A percentile compares a stretch with the other conserved stretches of the same genome.
Evolutionary conservation across 2,329 filamentous ascomycete genomes (phyloP).

Genomic region (Scortechinia acanthostroma): DNA sequence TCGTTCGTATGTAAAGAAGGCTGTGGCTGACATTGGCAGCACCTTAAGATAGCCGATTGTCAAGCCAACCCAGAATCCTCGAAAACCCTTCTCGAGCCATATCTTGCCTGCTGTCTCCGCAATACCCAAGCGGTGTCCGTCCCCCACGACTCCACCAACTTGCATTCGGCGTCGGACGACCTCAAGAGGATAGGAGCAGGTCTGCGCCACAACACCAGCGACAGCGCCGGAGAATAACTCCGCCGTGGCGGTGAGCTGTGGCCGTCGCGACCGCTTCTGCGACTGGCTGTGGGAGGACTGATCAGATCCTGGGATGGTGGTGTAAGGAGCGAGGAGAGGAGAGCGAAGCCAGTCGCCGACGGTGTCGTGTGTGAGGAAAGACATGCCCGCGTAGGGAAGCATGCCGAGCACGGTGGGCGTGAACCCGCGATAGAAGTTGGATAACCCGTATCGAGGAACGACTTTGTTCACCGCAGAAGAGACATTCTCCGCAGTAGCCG

Average conservation of each 20-base stretch:
- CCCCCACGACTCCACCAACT: constrained; percentile 86
- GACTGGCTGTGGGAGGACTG: constrained; percentile 27
- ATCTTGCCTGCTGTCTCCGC: constrained; percentile 73
- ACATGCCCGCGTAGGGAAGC: constrained; percentile 92
- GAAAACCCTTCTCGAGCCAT: constrained; percentile 65
- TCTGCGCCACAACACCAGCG: constrained; percentile 84
- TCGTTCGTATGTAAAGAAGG: constrained; percentile 61
- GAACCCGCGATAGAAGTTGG: constrained; percentile 95
- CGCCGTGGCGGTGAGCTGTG: constrained; percentile 75
- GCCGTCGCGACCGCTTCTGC: constrained; percentile 24
- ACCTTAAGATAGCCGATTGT: constrained; percentile 94
- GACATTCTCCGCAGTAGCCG: constrained; percentile 12
- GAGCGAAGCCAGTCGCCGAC: constrained; percentile 76
- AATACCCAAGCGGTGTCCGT: constrained; percentile 74
- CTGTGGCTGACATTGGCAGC: constrained; percentile 75
- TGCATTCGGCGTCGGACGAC: constrained; percentile 92
- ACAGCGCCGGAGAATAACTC: constrained; percentile 78
- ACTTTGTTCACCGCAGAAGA: constrained; percentile 14
- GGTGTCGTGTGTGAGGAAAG: constrained; percentile 90
- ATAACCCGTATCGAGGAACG: constrained; percentile 47
- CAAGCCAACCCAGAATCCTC: constrained; percentile 86
- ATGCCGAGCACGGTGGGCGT: constrained; percentile 84
- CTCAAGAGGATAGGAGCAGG: constrained; percentile 86
- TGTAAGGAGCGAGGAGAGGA: constrained; percentile 61
- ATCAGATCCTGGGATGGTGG: constrained; percentile 61